Evolutionary conservation across 1,284 basidiomycete genomes (phyloP), one percentile per base, ranked within the genome.

Genomic region (Cystobasidiaceae sp.): DNA sequence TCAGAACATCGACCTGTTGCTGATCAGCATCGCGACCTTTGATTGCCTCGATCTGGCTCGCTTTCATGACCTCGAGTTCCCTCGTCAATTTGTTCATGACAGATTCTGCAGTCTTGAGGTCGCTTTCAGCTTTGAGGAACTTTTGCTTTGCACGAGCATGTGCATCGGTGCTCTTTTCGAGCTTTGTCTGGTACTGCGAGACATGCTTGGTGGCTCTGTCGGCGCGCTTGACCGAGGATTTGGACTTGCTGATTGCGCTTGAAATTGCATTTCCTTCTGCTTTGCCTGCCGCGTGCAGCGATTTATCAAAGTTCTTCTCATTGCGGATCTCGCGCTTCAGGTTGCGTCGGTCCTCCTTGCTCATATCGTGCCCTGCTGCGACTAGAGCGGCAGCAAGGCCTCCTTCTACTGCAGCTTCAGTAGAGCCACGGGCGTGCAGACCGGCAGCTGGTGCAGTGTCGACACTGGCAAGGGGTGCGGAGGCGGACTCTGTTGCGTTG

Each of bases 271-370:
- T 45, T 17, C 28, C 43, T 32, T 57, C 54, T 11, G 23, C 15
- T 33, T 57, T 57, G 5, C 32, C 54, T 57, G 41, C 54, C 6
- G 4, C 17, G 7, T 19, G 23, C 7, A 57, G 37, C 2, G 23
- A 13, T 11, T 25, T 28, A 15, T 27, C 23, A 27, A 25, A 27
- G 17, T 43, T 3, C 19, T 57, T 45, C 23, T 57, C 54, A 21
- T 57, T 57, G 23, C 44, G 41, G 37, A 57, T 57, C 25, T 57
- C 54, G 25, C 21, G 43, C 41, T 57, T 57, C 39, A 57, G 43
- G 17, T 43, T n/a, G n/a, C 25, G 37, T 19, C 28, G 28, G 27
- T 57, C 54, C 15, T 13, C 23, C 34, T 43, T 43, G 23, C 23
- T 44, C 2, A 57, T 43, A 27, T 27, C 44, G 23, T 57, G 54